Conservation (phyloP, 768 basidiomycete genomes). For the Mycena leptocephala region DNA sequence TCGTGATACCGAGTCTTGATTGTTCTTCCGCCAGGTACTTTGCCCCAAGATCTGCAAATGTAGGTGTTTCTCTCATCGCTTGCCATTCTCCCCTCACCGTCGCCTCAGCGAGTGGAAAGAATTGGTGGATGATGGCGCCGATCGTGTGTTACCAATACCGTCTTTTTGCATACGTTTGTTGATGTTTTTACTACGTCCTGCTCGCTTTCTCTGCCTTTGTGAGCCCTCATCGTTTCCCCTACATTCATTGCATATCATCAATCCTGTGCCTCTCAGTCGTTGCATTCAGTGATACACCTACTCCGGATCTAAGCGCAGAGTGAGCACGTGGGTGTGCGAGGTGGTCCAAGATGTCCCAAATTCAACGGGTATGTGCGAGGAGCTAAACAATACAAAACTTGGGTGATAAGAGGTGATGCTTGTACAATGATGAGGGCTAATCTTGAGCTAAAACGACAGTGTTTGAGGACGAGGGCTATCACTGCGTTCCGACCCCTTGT, state of each 20-base stretch:
- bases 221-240: not conserved
- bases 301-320: too few relatives aligned
- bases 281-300: constrained; percentile 22
- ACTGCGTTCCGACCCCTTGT: too few relatives aligned
- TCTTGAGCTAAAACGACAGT: too few relatives aligned
- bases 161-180: not conserved
- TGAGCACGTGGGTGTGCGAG: too few relatives aligned
- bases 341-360: too few relatives aligned
- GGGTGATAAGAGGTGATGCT: too few relatives aligned
- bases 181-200: not conserved
- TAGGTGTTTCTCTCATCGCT: not conserved
- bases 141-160: constrained; percentile 7
- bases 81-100: not conserved
- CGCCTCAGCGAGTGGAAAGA: constrained; percentile 28
- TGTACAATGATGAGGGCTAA: too few relatives aligned
- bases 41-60: constrained; percentile 37
- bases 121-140: constrained; percentile 34
- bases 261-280: not conserved
- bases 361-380: too few relatives aligned
- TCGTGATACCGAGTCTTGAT: not conserved
- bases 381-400: too few relatives aligned
- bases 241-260: not conserved
- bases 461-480: too few relatives aligned
- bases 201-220: constrained; percentile 32
- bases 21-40: constrained; percentile 24